A percentile compares a stretch with the other conserved stretches of the same genome.
phyloP scores from a whole-genome alignment of 768 basidiomycete species.

The Tubosaeta sp. region DNA sequence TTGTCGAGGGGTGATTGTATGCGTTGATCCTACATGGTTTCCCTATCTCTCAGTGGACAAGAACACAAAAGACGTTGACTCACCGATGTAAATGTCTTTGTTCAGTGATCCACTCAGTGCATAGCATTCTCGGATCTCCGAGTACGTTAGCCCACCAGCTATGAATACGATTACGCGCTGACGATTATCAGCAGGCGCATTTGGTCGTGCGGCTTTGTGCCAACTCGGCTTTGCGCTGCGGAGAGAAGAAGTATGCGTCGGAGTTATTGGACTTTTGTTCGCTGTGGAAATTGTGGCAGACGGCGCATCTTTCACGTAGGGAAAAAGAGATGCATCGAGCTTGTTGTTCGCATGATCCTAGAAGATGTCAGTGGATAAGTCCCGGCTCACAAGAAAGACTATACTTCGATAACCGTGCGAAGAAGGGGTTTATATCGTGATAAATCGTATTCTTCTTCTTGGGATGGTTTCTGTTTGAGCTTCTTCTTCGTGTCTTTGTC shows the following conservation, averaged over 20 bases:
- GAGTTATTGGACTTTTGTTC: conserved; percentile 43
- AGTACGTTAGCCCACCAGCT: conserved; percentile 94
- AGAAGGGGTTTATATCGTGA: conserved; percentile 89
- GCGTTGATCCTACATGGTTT: conserved; percentile 72
- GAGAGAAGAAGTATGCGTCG: conserved; percentile 66
- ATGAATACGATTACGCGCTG: conserved; percentile 87
- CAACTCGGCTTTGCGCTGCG: conserved; percentile 87
- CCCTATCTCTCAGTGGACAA: background rate
- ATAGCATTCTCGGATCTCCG: conserved; percentile 89
- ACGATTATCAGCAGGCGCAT: conserved; percentile 47
- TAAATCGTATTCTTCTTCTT: conserved; percentile 96
- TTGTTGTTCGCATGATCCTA: conserved; percentile 82
- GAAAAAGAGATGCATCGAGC: conserved; percentile 78
- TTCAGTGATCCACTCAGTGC: conserved; percentile 66
- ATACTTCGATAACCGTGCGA: conserved; percentile 78
- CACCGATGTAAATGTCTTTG: conserved; percentile 92
- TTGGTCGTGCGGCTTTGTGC: conserved; percentile 71
- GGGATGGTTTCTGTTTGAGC: conserved; percentile 66
- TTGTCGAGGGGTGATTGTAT: conserved; percentile 73
- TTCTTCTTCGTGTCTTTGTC: conserved; percentile 81
- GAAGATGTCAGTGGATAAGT: background rate
- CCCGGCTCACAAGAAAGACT: background rate
- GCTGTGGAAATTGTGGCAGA: conserved; percentile 43
- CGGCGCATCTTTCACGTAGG: conserved; percentile 83
- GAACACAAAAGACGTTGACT: conserved; percentile 35